Evolutionary conservation across 495 filamentous ascomycete genomes (phyloP).

Genomic region (Elaphomyces granulatus): DNA sequence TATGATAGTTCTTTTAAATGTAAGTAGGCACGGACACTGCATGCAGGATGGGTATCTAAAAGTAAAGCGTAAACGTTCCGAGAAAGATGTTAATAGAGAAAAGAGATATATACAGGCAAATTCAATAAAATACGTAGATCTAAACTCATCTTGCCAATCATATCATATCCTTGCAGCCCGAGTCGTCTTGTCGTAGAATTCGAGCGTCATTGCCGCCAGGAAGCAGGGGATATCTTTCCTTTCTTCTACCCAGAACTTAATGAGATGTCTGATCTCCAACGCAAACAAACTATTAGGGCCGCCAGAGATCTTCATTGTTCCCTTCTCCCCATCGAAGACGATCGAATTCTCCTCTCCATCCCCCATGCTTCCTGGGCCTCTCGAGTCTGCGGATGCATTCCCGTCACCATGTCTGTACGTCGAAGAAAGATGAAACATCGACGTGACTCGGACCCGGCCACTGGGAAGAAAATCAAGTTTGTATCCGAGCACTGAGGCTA

Average conservation of each 20-base stretch:
- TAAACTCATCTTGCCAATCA: too few relatives aligned
- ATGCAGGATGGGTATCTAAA: too few relatives aligned
- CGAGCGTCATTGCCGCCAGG: conserved; percentile 72
- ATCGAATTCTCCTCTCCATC: conserved; percentile 57
- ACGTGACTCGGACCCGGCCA: conserved; percentile 77
- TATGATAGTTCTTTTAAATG: too few relatives aligned
- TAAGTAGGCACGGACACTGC: too few relatives aligned
- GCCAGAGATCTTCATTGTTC: conserved; percentile 93
- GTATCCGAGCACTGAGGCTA: conserved; percentile 78
- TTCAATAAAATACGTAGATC: too few relatives aligned
- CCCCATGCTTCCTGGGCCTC: conserved; percentile 44
- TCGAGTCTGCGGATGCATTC: conserved; percentile 27
- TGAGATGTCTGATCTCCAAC: conserved; percentile 61
- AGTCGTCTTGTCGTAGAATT: conserved; percentile 79
- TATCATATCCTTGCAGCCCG: conserved; percentile 33
- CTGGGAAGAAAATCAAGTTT: conserved; percentile 87
- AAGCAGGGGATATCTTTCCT: conserved; percentile 86
- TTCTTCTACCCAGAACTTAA: conserved; percentile 89
- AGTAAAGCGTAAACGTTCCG: too few relatives aligned
- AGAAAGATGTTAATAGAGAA: not conserved
- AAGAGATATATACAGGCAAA: conserved; percentile 1
- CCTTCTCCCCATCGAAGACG: conserved; percentile 88
- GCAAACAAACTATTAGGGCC: conserved; percentile 80
- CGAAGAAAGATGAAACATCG: conserved; percentile 53
- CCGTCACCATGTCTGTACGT: conserved; percentile 42